Evolutionary conservation across 768 basidiomycete genomes (phyloP).

Genomic region (Boletus reticuloceps): DNA sequence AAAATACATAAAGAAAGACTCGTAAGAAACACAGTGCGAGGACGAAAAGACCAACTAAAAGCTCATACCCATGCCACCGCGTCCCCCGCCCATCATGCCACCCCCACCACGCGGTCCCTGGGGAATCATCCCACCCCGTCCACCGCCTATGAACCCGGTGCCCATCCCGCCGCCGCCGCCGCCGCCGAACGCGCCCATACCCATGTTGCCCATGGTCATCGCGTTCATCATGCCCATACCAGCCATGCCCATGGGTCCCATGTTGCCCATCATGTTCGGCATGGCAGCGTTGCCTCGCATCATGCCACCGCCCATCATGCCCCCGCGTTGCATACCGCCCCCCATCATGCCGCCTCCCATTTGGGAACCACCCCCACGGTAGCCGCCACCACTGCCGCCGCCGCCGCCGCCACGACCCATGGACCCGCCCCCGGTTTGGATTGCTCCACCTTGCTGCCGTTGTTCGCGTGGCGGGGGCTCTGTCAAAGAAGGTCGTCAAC

Average conservation of each 20-base stretch:
- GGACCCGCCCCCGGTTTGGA: constrained; percentile 25
- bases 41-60: constrained; percentile 27
- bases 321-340: constrained; percentile 35
- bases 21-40: constrained; percentile 31
- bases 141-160: constrained; percentile 41
- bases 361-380: constrained; percentile 33
- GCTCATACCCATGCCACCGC: constrained; percentile 52
- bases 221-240: constrained; percentile 38
- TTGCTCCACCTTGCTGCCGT: constrained; percentile 27
- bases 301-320: constrained; percentile 33
- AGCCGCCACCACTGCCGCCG: constrained; percentile 40
- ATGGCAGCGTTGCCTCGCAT: constrained; percentile 40
- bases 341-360: constrained; percentile 37
- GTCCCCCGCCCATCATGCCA: constrained; percentile 50
- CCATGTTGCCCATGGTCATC: constrained; percentile 40
- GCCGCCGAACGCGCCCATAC: constrained; percentile 43
- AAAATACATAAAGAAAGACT: constrained; percentile 25
- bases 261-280: constrained; percentile 40
- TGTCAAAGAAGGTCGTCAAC: constrained; percentile 23
- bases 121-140: constrained; percentile 53
- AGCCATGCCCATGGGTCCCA: constrained; percentile 42
- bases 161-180: constrained; percentile 40
- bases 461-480: constrained; percentile 74
- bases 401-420: constrained; percentile 40
- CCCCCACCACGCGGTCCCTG: constrained; percentile 41